These are phyloP conservation scores for Prosopis cineraria DNA, from an alignment of 306 rosid genomes.

Conservation along the genomic window DNA sequence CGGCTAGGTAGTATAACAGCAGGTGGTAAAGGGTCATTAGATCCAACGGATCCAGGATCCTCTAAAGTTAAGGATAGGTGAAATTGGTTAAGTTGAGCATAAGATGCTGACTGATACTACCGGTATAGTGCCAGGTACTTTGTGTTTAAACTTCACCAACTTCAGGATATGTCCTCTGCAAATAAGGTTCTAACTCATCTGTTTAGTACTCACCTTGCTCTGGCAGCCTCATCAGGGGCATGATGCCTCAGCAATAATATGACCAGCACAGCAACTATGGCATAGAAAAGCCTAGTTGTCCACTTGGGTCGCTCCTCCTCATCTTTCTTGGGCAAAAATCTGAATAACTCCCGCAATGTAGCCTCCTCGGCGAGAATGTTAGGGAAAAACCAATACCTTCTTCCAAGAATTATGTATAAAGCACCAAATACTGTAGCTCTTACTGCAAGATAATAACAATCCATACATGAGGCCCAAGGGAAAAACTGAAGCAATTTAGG, in stretches of 20 bases:
- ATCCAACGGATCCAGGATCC: neutral
- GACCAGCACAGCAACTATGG: conserved; percentile 70
- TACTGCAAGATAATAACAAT: conserved; percentile 48
- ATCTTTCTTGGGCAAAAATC: conserved; percentile 91
- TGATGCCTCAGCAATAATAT: conserved; percentile 92
- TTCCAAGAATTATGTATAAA: conserved; percentile 58
- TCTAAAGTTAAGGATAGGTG: neutral
- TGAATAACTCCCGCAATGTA: conserved; percentile 87
- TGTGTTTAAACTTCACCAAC: too few species aligned
- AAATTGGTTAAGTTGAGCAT: neutral
- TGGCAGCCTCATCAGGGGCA: conserved; percentile 99
- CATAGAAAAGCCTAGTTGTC: conserved; percentile 93
- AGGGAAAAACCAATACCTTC: conserved; percentile 73
- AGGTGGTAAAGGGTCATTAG: neutral
- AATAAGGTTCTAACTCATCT: conserved; percentile 18
- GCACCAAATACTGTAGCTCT: conserved; percentile 62
- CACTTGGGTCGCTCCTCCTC: conserved; percentile 97
- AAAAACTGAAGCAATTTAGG: neutral
- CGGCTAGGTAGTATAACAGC: neutral
- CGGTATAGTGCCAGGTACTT: too few species aligned
- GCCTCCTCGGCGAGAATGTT: conserved; percentile 85
- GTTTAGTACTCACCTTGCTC: conserved; percentile 78
- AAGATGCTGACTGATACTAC: too few species aligned
- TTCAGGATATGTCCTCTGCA: too few species aligned
- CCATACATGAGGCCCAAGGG: neutral